Evolutionary conservation across 768 basidiomycete species (phyloP), one percentile per base, ranked within the genome.

Genomic region (Leucocoprinus sp.): DNA sequence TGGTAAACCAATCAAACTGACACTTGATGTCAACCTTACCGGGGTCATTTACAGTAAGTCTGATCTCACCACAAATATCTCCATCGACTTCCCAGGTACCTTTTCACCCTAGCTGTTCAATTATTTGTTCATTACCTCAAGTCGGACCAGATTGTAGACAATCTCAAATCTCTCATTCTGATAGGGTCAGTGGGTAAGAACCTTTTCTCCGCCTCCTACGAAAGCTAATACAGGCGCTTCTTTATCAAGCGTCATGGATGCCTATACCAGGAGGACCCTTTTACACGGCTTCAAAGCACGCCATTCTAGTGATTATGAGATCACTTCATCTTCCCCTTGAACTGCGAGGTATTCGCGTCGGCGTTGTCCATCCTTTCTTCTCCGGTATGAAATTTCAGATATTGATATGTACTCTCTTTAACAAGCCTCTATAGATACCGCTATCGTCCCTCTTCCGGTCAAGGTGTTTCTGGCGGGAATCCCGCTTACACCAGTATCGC

Each of bases 281-380:
- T 38, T 79, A 79, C 54, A 60, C 64, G 6, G 72, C 70, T 11
- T 70, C 78, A 11, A 79, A 78, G 53, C 76, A 77, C 50, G 76
- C 66, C 27, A 56, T 78, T 5, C 60, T 78, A 5, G 77, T 75
- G 6, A 45, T 78, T 23, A 72, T 77, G 71, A 65, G 74, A 14
- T 64, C 72, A 8, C 57, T 79, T 6, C 56, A 67, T 49, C 61
- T 60, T 27, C 54, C 58, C 34, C 57, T 68, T n/a, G 53, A 57
- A 8, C 8, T 53, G 5, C 52, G 65, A 36, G 63, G 66, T 15
- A 69, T 77, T 52, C 62, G 74, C 23, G 58, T 75, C 17, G 67
- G 62, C 5, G 64, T 63, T 42, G 67, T 78, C 23, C 72, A 75
- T 47, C 76, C 77, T 0, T 78, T 68, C 57, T 78, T 77, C 50